Base-by-base conservation (phyloP, 306 rosid species). In the Arachis stenosperma region DNA sequence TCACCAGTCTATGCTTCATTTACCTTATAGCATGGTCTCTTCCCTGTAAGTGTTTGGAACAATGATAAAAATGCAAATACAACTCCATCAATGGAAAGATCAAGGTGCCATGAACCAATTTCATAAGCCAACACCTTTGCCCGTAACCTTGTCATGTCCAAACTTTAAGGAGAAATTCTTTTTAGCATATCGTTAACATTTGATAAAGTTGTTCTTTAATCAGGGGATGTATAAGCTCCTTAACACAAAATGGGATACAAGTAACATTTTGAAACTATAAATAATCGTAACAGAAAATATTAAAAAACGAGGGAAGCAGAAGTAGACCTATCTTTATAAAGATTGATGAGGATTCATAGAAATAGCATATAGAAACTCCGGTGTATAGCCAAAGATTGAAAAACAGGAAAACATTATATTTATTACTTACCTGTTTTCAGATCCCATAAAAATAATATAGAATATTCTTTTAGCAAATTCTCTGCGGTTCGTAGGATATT, bases 21-120 rank as follows among this genome's bases (percentile, higher is more conserved):
- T 86, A 91, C 99, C 96, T 88, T 94, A 73, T 89, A 94, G 30
- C 65, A 89, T 13, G 86, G 96, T 29, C 77, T 75, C 72, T 88
- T 91, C 81, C 99, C 99, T 1, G 97, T 88, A 47, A 94, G 92
- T 39, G 91, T 74, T 77, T 91, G 91, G 67, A 94, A 91, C 80
- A 94, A 64, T 7, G 91, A 83, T 54, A 94, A 75, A 71, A 94
- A 78, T 15, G 97, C 79, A 13, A 93, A 87, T 42, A 91, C 76
- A 81, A 94, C 92, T 68, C 79, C 87, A 67, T 94, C 99, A 41
- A 94, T 94, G 86, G 80, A 78, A 73, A 94, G 88, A 60, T 93
- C 86, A 78, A 93, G 97, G 85, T 93, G 98, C 98, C 98, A 93
- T 7, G 98, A 78, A 71, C 98, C 98, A 67, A 93, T 82, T 78